Conservation (phyloP, 768 basidiomycete species). For the Imleria badia region DNA sequence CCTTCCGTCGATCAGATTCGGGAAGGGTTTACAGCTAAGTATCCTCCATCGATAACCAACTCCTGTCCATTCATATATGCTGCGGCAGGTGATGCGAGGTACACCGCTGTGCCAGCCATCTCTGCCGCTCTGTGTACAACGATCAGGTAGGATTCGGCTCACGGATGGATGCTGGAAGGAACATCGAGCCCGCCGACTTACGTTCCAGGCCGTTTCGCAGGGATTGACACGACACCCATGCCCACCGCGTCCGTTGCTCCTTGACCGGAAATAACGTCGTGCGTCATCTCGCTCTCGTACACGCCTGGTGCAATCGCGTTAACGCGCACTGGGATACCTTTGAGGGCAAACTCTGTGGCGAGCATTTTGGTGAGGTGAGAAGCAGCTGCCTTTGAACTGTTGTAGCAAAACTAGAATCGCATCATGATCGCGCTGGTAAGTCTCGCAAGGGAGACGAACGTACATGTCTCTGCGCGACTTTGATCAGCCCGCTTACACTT, state of each 20-base stretch:
- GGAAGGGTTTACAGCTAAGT: slow-evolving; percentile 69
- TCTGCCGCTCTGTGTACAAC: slow-evolving; percentile 53
- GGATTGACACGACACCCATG: slow-evolving; percentile 60
- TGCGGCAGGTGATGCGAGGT: slow-evolving; percentile 71
- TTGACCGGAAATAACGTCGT: slow-evolving; percentile 44
- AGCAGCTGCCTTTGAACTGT: slow-evolving; percentile 76
- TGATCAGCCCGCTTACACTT: slow-evolving; percentile 70
- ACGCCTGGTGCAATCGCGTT: slow-evolving; percentile 76
- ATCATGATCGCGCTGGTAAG: not conserved
- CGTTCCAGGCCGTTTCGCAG: slow-evolving; percentile 63
- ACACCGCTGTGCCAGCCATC: slow-evolving; percentile 76
- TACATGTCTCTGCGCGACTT: slow-evolving; percentile 75
- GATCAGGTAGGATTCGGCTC: slow-evolving; percentile 1
- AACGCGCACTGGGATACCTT: slow-evolving; percentile 66
- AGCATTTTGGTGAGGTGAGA: slow-evolving; percentile 77
- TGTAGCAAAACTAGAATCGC: slow-evolving; percentile 67
- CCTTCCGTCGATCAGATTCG: slow-evolving; percentile 28
- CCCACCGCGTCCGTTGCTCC: slow-evolving; percentile 52
- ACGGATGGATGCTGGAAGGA: not conserved
- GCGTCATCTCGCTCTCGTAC: slow-evolving; percentile 76
- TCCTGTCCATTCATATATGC: slow-evolving; percentile 79
- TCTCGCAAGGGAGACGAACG: slow-evolving; percentile 19
- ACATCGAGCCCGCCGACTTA: slow-evolving; percentile 38
- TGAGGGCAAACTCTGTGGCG: slow-evolving; percentile 71
- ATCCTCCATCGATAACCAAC: slow-evolving; percentile 75